Evolutionary conservation across 78 protist genomes (phyloP).

Genomic region (Protostelium mycophagum): DNA sequence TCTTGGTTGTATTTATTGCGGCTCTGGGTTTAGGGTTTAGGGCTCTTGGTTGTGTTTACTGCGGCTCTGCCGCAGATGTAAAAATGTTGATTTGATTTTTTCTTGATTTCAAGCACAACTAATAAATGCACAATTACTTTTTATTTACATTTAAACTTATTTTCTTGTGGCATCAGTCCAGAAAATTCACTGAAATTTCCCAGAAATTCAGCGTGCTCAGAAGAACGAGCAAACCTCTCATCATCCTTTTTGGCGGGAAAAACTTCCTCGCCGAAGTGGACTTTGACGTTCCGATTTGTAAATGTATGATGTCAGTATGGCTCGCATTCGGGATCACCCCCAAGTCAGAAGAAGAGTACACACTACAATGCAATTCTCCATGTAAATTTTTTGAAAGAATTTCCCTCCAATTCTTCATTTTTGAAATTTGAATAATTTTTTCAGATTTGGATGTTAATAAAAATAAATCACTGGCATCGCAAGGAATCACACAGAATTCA

Average conservation of each 20-base stretch:
- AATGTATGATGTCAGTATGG: background rate
- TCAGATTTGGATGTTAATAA: background rate
- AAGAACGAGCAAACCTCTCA: background rate
- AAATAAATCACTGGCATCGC: background rate
- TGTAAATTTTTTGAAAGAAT: background rate
- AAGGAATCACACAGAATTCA: background rate
- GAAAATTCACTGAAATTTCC: too few species aligned
- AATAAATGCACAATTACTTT: background rate
- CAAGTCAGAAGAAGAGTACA: background rate
- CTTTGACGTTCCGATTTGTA: background rate
- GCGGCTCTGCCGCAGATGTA: too few species aligned
- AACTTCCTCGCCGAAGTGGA: background rate
- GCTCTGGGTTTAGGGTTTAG: too few species aligned
- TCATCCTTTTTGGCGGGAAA: background rate
- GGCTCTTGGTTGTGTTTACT: too few species aligned
- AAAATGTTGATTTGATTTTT: too few species aligned
- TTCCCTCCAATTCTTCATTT: too few species aligned
- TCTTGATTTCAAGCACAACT: too few species aligned
- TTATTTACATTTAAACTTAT: background rate
- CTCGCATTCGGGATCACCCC: background rate
- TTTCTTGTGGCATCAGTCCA: too few species aligned
- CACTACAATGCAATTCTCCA: background rate
- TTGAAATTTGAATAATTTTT: background rate
- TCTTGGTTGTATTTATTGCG: too few species aligned
- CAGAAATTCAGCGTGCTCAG: background rate